Evolutionary conservation across 176 grass and related monocot species (phyloP), one percentile per base, ranked within the genome.

Genomic region (Oryza coarctata): DNA sequence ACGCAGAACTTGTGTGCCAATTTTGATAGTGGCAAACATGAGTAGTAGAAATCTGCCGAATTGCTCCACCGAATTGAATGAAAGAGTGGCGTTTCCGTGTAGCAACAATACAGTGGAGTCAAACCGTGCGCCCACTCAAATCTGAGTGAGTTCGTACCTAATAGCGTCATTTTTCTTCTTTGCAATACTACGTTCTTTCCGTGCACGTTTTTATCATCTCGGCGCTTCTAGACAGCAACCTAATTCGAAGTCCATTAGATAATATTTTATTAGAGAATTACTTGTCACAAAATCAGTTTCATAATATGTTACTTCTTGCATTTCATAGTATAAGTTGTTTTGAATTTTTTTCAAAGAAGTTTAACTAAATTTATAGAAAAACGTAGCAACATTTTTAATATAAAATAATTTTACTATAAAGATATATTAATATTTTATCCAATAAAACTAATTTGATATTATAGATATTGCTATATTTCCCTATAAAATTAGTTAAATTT

Each of bases 121-220:
- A 40, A 50, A 27, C 25, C 18, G n/a, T 6, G n/a, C 22, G 55
- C 55, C 55, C n/a, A 60, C n/a, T 25, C 25, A 60, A 41, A 82
- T 82, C 36, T 25, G 41, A 63, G 80, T 73, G 80, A 62, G 7
- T 3, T 73, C 11, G 17, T 73, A 63, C 52, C 68, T 45, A 82
- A 41, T 10, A 34, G 13, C 49, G 47, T 14, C 5, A 15, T 20
- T 70, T 25, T 70, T 28, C 7, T 41, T 70, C 45, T 38, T 68
- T 1, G 12, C n/a, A 2, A 49, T 23, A 23, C 76, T 29, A 7
- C 10, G 0, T 12, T 80, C 7, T 5, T 11, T 27, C 4, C 22
- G 9, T 67, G 64, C 43, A 18, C n/a, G n/a, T 69, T 80, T 2
- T 55, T 55, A 27, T 55, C 44, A 25, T 11, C 29, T 6, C 31